Base-by-base conservation (phyloP, 2,329 filamentous ascomycete species). In the Monilinia polystroma region DNA sequence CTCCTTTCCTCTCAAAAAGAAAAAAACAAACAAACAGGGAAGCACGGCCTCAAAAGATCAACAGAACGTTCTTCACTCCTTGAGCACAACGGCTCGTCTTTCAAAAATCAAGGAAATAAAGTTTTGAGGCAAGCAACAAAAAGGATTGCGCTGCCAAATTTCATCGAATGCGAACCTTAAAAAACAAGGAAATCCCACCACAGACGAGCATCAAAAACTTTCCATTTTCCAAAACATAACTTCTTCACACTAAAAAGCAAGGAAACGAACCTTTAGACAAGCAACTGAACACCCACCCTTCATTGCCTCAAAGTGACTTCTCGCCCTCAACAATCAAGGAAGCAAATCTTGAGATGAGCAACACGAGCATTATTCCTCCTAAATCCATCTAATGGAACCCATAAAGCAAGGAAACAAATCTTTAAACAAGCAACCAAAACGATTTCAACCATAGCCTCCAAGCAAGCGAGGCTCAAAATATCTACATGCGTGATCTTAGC, bases 381-480 rank as follows among this genome's bases (percentile, higher is more conserved):
- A 6, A 8, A 1, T 35, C 32, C 32, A 35, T 35, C 32, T 35
- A 35, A 35, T 35, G 1, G 32, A 6, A 35, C 32, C 23, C 3
- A 29, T 20, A 55, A 58, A 51, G 47, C 47, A 51, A 26, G 47
- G 47, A 51, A 51, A 51, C 14, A 8, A 51, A 51, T 51, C 47
- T 51, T 12, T 2, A 26, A 11, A 51, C 47, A 26, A 51, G 47
- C 47, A 51, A 47, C 8, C 20, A n/a, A 47, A 8, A 35, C 18
- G 0, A 2, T 59, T 32, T 2, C 45, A n/a, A 47, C 6, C 26
- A 4, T 18, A 11, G 14, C 35, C 3, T 35, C 12, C 26, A 59
- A 59, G 26, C 20, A 49, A 59, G 35, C n/a, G 57, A 59, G 43
- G 43, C 57, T 59, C 57, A 23, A 59, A 49, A 35, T 35, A 35